Evolutionary conservation across 2,329 filamentous ascomycete genomes (phyloP).

Genomic region (Fonsecaea pedrosoi): DNA sequence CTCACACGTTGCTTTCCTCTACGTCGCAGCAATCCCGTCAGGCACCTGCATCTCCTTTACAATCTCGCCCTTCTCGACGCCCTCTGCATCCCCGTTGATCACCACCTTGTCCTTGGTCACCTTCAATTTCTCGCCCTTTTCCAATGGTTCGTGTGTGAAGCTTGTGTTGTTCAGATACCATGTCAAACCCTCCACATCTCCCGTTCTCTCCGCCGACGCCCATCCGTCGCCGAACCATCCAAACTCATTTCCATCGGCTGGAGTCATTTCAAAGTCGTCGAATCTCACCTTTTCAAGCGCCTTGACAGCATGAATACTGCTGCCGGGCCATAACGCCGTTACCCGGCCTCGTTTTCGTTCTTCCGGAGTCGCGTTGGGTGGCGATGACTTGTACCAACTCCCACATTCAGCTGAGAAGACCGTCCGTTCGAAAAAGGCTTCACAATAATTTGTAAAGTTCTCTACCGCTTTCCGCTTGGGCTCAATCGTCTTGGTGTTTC

Average conservation of each 20-base stretch:
- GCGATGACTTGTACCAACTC: slow-evolving; percentile 58
- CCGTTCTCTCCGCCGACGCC: slow-evolving; percentile 41
- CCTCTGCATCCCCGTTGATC: slow-evolving; percentile 21
- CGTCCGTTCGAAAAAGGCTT: slow-evolving; percentile 53
- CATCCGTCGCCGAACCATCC: slow-evolving; percentile 59
- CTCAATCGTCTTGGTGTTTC: slow-evolving; percentile 55
- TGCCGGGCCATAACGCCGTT: slow-evolving; percentile 53
- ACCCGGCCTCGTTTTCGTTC: slow-evolving; percentile 47
- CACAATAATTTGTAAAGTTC: slow-evolving; percentile 57
- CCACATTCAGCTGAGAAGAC: slow-evolving; percentile 50
- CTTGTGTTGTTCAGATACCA: slow-evolving; percentile 39
- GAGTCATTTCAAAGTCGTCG: slow-evolving; percentile 57
- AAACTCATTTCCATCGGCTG: slow-evolving; percentile 54
- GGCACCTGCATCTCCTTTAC: slow-evolving; percentile 26
- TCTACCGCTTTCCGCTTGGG: slow-evolving; percentile 54
- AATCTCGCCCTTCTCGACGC: slow-evolving; percentile 20
- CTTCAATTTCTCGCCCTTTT: slow-evolving; percentile 26
- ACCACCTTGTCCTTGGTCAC: slow-evolving; percentile 28
- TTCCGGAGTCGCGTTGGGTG: slow-evolving; percentile 42
- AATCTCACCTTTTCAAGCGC: slow-evolving; percentile 49
- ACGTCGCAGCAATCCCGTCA: slow-evolving; percentile 30
- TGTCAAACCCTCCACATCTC: slow-evolving; percentile 33
- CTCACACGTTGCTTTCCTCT: background rate
- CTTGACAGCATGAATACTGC: slow-evolving; percentile 46
- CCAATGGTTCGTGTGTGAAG: slow-evolving; percentile 32